These are phyloP conservation scores for Mycena filopes DNA, from an alignment of 768 basidiomycete species.

Conservation along the genomic window DNA sequence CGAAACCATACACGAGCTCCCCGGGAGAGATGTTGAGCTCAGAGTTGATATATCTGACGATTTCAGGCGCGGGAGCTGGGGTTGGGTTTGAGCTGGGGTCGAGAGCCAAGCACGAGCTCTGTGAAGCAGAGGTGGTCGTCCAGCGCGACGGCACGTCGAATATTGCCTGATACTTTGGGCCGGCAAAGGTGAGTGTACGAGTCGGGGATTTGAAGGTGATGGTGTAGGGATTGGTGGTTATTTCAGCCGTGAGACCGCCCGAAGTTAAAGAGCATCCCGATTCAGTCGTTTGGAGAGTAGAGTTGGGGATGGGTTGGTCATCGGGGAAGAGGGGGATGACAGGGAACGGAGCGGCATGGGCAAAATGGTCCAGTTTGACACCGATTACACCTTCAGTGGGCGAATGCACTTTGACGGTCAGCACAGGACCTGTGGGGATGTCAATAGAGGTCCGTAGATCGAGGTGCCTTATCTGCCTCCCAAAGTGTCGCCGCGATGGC, in stretches of 20 bases:
- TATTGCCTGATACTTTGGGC: constrained; percentile 65
- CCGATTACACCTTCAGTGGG: constrained; percentile 67
- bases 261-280: constrained; percentile 49
- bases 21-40: constrained; percentile 76
- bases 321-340: constrained; percentile 73
- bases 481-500: constrained; percentile 71
- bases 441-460: constrained; percentile 26
- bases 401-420: constrained; percentile 62
- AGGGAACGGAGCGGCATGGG: constrained; percentile 53
- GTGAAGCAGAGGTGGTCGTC: constrained; percentile 60
- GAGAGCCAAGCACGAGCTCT: constrained; percentile 65
- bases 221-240: constrained; percentile 69
- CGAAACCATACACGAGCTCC: constrained; percentile 78
- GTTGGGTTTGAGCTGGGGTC: constrained; percentile 69
- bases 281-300: constrained; percentile 47
- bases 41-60: constrained; percentile 61
- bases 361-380: constrained; percentile 67
- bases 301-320: constrained; percentile 57
- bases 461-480: constrained; percentile 51
- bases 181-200: constrained; percentile 58
- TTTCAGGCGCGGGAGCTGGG: constrained; percentile 52
- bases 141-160: constrained; percentile 67
- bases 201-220: constrained; percentile 67
- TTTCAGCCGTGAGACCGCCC: constrained; percentile 63
- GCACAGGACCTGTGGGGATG: constrained; percentile 54